A percentile compares a stretch with the other conserved stretches of the same genome.
These are phyloP conservation scores for Amanita subjunquillea DNA, from an alignment of 768 basidiomycete species.

Conservation along the genomic window DNA sequence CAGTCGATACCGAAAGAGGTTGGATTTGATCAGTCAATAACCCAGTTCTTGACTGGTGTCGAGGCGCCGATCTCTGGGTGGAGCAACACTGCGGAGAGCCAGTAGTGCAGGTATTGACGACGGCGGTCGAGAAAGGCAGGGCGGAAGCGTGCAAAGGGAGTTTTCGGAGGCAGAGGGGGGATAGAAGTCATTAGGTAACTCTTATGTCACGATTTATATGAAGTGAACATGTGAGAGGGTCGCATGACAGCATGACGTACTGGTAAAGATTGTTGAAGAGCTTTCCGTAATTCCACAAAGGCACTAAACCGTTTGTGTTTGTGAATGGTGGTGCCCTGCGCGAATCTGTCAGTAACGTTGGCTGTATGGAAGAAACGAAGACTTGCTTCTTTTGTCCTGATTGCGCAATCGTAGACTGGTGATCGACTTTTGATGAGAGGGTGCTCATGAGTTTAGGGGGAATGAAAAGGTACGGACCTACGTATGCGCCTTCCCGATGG, in stretches of 20 bases:
- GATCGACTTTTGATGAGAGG: neutral
- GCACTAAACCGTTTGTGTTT: conserved; percentile 20
- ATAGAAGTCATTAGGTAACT: conserved; percentile 34
- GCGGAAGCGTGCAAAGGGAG: conserved; percentile 55
- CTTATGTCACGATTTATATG: conserved; percentile 17
- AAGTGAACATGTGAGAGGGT: neutral
- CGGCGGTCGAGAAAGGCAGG: conserved; percentile 26
- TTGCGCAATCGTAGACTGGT: conserved; percentile 60
- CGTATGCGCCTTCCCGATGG: conserved; percentile 32
- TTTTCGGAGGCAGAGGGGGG: conserved; percentile 59
- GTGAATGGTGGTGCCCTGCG: conserved; percentile 52
- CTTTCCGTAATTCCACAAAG: no score
- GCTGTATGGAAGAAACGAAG: no score
- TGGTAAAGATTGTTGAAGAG: conserved; percentile 48
- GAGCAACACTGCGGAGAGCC: conserved; percentile 52
- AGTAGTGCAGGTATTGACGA: conserved; percentile 49
- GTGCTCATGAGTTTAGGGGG: neutral
- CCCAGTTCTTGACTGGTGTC: conserved; percentile 37
- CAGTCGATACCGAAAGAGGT: neutral
- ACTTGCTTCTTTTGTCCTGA: conserved; percentile 48
- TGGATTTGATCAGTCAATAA: conserved; percentile 27
- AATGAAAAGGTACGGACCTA: conserved; percentile 44
- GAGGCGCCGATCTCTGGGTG: conserved; percentile 65
- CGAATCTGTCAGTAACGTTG: neutral
- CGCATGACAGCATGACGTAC: conserved; percentile 21